A percentile compares a stretch with the other conserved stretches of the same genome.
Evolutionary conservation across 176 grass and related monocot species (phyloP).

Genomic region (Saccharum spontaneum): DNA sequence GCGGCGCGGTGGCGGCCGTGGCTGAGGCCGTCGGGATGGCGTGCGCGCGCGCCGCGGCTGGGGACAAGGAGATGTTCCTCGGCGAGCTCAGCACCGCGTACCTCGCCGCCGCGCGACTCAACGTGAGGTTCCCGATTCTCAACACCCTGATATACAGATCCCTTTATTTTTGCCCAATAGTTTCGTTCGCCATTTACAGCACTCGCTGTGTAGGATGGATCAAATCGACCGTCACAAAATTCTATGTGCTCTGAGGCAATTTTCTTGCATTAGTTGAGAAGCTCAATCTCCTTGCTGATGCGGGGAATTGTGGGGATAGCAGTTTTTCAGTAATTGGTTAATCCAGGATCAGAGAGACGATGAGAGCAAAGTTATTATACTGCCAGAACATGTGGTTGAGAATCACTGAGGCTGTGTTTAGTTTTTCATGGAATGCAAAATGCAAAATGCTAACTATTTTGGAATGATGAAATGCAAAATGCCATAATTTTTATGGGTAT

Average conservation of each 20-base stretch:
- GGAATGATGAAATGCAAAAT: too few species aligned
- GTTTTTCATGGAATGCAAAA: too few species aligned
- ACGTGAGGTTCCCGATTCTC: constrained; percentile 35
- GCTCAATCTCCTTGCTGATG: not conserved
- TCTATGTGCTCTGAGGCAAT: not conserved
- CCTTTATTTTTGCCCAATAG: not conserved
- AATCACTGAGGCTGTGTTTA: too few species aligned
- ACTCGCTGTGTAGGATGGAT: not conserved
- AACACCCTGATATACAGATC: not conserved
- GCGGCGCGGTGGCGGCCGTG: constrained; percentile 53
- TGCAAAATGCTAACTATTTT: too few species aligned
- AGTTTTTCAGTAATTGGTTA: not conserved
- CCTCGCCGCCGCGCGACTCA: constrained; percentile 39
- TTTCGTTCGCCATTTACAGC: not conserved
- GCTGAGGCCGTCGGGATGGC: constrained; percentile 52
- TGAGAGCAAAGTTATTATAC: not conserved
- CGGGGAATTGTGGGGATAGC: not conserved
- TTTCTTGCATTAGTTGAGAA: not conserved
- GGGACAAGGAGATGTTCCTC: constrained; percentile 59
- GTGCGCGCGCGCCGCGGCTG: constrained; percentile 34
- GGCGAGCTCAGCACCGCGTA: constrained; percentile 58
- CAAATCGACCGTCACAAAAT: not conserved
- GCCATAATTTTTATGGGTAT: too few species aligned
- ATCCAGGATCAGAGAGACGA: not conserved
- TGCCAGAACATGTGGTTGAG: not conserved